Evolutionary conservation across 2,329 filamentous ascomycete species (phyloP).

Genomic region (Aspergillus japonicus): DNA sequence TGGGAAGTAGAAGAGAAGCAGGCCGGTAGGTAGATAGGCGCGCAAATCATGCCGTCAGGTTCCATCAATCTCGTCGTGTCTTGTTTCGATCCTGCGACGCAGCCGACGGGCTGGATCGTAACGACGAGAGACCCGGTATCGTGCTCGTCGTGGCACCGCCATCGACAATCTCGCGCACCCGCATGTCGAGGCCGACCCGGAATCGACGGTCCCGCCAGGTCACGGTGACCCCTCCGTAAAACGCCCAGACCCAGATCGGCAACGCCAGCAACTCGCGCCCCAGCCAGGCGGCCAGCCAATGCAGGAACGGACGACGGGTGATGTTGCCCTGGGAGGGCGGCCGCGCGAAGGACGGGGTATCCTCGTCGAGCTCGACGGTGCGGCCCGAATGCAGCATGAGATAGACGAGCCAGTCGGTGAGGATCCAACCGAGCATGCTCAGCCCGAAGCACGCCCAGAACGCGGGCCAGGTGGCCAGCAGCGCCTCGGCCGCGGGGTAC

Average conservation of each 20-base stretch:
- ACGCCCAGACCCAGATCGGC: constrained; percentile 87
- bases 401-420: constrained; percentile 72
- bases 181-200: constrained; percentile 79
- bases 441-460: constrained; percentile 66
- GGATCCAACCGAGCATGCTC: constrained; percentile 69
- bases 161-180: constrained; percentile 60
- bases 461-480: constrained; percentile 63
- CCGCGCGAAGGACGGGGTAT: constrained; percentile 72
- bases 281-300: constrained; percentile 82
- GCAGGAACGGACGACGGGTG: constrained; percentile 56
- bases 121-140: neutral
- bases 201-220: constrained; percentile 84
- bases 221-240: constrained; percentile 83
- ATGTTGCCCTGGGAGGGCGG: constrained; percentile 44
- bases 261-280: constrained; percentile 78
- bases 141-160: constrained; percentile 14
- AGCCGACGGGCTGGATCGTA: constrained; percentile 3
- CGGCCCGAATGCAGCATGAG: constrained; percentile 69
- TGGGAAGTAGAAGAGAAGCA: neutral
- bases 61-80: constrained; percentile 9
- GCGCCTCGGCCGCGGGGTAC: constrained; percentile 51
- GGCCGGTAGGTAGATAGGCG: neutral
- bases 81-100: constrained; percentile 7
- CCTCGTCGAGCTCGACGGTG: constrained; percentile 67
- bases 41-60: neutral